Base-by-base conservation (phyloP, 352 stramenopile genomes). In the Phytophthora hybrid region DNA sequence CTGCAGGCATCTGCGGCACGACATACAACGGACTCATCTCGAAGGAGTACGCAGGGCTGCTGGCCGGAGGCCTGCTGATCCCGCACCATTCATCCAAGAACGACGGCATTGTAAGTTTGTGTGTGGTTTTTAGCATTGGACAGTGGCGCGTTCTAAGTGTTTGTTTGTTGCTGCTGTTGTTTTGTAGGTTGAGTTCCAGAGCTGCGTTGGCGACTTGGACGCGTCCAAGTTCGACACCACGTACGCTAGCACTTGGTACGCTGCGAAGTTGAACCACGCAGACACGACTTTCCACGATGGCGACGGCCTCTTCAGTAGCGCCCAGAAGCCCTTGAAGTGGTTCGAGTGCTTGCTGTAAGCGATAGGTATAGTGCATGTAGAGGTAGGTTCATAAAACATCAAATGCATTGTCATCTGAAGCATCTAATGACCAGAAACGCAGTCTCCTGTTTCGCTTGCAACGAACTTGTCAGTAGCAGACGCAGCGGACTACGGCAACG, bases 261-360 rank as follows among this genome's bases (percentile, higher is more conserved):
- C 71, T n/a, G 79, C 79, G n/a, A 81, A 79, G 47, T 61, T 92
- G 47, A 92, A 89, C 69, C 84, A 92, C 66, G 70, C 69, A 19
- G 84, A 92, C 63, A 87, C 73, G 21, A 78, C 80, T 18, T 90
- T 92, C 76, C 79, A 84, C 63, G 79, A 86, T 63, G 80, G 82
- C n/a, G 84, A 92, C 34, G 74, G 73, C 5, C 71, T 83, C 37
- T 85, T 87, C 39, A 78, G 80, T 51, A 77, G 74, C 41, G 68
- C 68, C n/a, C 69, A 85, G 63, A 91, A 91, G 60, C 83, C 83
- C 2, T 64, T 85, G 44, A 89, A 91, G 63, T 91, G 83, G 83
- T 89, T 91, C 58, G 79, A 89, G 66, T 88, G 81, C 29, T 46
- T 78, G 46, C 62, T 85, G 26, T 85, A 82, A 58, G 29, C 4